phyloP scores from a whole-genome alignment of 805 yeast species.

The Priceomyces carsonii region DNA sequence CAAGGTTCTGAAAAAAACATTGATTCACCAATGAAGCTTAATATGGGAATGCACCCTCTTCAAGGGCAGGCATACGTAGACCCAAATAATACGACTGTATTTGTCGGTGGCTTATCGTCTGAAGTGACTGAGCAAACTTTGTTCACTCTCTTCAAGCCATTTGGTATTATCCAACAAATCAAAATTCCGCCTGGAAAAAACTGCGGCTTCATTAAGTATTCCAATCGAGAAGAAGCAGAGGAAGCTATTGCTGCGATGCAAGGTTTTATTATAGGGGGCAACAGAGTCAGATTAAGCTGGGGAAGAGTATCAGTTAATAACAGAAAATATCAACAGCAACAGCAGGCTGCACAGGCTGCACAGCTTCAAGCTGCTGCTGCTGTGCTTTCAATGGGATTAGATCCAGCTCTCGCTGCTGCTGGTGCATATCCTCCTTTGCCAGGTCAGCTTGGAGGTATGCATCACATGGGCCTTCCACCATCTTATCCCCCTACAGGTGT shows the following conservation, averaged over 20 bases:
- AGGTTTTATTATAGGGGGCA: conserved; percentile 84
- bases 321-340: conserved; percentile 34
- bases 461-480: conserved; percentile 13
- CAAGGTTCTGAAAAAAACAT: neutral
- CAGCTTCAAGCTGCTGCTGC: conserved; percentile 41
- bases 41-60: conserved; percentile 6
- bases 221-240: conserved; percentile 79
- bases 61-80: conserved; percentile 41
- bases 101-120: conserved; percentile 73
- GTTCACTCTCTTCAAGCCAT: conserved; percentile 64
- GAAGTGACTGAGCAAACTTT: conserved; percentile 64
- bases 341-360: conserved; percentile 32
- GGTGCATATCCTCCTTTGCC: conserved; percentile 15
- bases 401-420: conserved; percentile 31
- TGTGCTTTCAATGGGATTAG: conserved; percentile 39
- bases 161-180: conserved; percentile 68
- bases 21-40: conserved; percentile 6
- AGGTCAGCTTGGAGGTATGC: conserved; percentile 14
- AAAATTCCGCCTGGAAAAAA: conserved; percentile 80
- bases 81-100: conserved; percentile 72
- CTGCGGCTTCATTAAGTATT: conserved; percentile 87
- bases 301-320: conserved; percentile 55
- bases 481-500: conserved; percentile 3
- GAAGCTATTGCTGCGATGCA: conserved; percentile 84
- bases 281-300: conserved; percentile 84